Base-by-base conservation (phyloP, 306 rosid genomes). In the Sesbania bispinosa region DNA sequence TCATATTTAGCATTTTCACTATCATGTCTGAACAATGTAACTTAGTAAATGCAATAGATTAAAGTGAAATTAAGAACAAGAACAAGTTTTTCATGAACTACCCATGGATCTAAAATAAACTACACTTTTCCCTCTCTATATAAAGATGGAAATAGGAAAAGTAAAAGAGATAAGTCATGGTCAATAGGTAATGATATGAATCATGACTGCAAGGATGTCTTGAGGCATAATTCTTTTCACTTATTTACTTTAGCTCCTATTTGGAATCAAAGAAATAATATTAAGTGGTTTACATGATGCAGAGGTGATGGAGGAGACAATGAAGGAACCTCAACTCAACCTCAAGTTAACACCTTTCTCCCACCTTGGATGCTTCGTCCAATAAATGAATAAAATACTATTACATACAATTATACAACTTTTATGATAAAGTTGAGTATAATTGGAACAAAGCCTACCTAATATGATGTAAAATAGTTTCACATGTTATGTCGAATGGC, bases 311-410 rank as follows among this genome's bases (percentile, higher is more conserved):
- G 7, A 20, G 80, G 29, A 33, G 72, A 70, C 5, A 78, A 73
- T 5, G 80, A 65, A 16, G 69, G 15, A 6, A 55, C 4, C n/a
- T 24, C 42, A 11, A 6, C 30, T n/a, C 74, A 77, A 38, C 20
- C 45, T n/a, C 62, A 42, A 70, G 70, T 74, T 6, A 77, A 67
- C 11, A 1, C 69, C 1, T 69, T 76, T 20, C 82, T 87, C 68
- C 93, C 86, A 2, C 64, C 87, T 1, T 89, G 97, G 97, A 89
- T 92, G 97, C 87, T 92, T 71, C 65, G 78, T 79, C 81, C 74
- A 19, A 24, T 72, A 45, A 71, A 77, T 55, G 77, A 79, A 8
- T 88, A 81, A 75, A 73, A 32, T 24, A 53, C 3, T 29, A 43
- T 21, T 41, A 1, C 20, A 23, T 51, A 2, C n/a, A n/a, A n/a